Evolutionary conservation across 495 filamentous ascomycete species (phyloP).

Genomic region (Aspergillus wentii): DNA sequence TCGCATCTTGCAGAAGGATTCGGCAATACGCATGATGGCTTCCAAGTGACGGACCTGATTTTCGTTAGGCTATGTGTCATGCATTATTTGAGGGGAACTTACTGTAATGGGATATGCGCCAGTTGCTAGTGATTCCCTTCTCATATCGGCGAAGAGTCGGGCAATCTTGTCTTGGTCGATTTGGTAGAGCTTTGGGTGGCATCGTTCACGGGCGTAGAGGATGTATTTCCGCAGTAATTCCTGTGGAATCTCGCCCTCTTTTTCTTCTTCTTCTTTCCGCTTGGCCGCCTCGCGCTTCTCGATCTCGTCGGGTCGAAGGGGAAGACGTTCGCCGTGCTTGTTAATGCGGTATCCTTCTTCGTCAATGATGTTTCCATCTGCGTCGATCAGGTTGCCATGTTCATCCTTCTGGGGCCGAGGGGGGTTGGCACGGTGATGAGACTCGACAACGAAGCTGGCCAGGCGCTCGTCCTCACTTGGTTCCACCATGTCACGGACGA

Average conservation of each 20-base stretch:
- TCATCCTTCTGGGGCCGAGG: constrained; percentile 47
- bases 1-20: constrained; percentile 93
- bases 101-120: constrained; percentile 98
- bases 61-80: not conserved
- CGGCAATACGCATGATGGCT: constrained; percentile 91
- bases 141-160: constrained; percentile 92
- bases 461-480: constrained; percentile 92
- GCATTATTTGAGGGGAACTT: constrained; percentile 31
- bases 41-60: constrained; percentile 89
- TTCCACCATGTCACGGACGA: constrained; percentile 96
- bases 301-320: constrained; percentile 30
- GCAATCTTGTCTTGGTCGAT: constrained; percentile 98
- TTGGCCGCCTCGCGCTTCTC: constrained; percentile 30
- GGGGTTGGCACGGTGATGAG: constrained; percentile 87
- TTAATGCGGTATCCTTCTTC: constrained; percentile 42
- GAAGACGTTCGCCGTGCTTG: constrained; percentile 27
- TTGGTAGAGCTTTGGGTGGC: constrained; percentile 89
- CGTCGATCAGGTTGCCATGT: constrained; percentile 57
- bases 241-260: constrained; percentile 81
- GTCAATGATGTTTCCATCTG: constrained; percentile 48
- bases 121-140: constrained; percentile 84
- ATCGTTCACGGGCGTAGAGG: constrained; percentile 87
- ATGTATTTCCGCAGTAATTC: constrained; percentile 96
- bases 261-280: constrained; percentile 49
- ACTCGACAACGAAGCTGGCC: constrained; percentile 90